Conservation (phyloP, 1,284 basidiomycete genomes). For the Sanghuangporus sanghuang region DNA sequence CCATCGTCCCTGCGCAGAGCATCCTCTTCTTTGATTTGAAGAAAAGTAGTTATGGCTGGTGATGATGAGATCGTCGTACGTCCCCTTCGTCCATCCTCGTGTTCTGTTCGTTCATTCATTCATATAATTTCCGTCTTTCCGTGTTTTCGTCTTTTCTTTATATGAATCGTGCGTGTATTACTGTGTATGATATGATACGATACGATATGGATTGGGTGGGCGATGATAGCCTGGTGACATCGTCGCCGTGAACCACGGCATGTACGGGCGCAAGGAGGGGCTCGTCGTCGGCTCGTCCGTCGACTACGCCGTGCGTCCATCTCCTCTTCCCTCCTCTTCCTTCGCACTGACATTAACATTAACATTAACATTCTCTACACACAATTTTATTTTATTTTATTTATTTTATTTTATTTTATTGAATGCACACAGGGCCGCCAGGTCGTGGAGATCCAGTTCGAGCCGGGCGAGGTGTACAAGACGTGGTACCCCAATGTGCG, state of each 20-base stretch:
- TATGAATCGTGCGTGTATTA: neutral
- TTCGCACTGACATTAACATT: too few relatives aligned
- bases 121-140: too few relatives aligned
- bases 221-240: slow-evolving; percentile 78
- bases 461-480: slow-evolving; percentile 59
- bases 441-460: slow-evolving; percentile 74
- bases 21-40: too few relatives aligned
- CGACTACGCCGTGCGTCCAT: slow-evolving; percentile 55
- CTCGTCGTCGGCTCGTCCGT: slow-evolving; percentile 69
- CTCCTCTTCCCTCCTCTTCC: neutral
- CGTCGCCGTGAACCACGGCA: slow-evolving; percentile 64
- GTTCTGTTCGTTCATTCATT: too few relatives aligned
- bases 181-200: neutral
- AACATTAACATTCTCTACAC: neutral
- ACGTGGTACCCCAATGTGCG: slow-evolving; percentile 46
- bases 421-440: slow-evolving; percentile 62
- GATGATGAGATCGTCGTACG: slow-evolving; percentile 32
- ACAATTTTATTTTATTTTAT: too few relatives aligned
- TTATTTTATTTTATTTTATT: too few relatives aligned
- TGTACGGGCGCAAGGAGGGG: slow-evolving; percentile 61
- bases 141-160: neutral
- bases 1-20: neutral
- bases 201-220: too few relatives aligned
- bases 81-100: slow-evolving; percentile 5
- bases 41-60: neutral